phyloP scores from a whole-genome alignment of 345 rosid genomes.

The Angophora floribunda region DNA sequence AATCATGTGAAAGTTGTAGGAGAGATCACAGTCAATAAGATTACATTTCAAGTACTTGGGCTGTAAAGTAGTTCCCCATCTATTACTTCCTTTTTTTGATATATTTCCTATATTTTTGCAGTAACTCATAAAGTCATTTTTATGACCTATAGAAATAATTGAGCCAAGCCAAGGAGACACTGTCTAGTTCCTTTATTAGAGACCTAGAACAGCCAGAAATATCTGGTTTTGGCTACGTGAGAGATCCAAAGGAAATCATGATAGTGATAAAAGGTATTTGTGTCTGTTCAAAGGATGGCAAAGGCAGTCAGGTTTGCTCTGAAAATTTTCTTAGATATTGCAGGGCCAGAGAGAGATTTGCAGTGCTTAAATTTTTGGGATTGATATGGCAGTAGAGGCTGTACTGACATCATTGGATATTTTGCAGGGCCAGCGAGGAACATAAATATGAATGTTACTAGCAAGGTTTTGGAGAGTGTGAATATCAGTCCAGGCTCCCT shows the following conservation, averaged over 20 bases:
- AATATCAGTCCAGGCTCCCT: neutral
- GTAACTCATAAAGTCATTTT: neutral
- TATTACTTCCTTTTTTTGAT: neutral
- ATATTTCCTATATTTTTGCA: neutral
- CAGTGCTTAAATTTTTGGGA: neutral
- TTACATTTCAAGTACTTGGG: neutral
- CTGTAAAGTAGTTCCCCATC: neutral
- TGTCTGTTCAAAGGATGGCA: neutral
- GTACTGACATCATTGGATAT: neutral
- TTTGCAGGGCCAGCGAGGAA: neutral
- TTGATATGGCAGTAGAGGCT: neutral
- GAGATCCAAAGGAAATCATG: neutral
- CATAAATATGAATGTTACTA: neutral
- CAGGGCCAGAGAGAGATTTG: neutral
- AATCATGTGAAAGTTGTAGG: neutral
- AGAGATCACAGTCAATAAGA: neutral
- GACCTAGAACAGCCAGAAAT: neutral
- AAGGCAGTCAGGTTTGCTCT: neutral
- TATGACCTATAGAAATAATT: neutral
- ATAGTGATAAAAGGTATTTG: neutral
- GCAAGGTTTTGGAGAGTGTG: neutral
- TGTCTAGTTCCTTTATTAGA: neutral
- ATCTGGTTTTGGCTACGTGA: neutral
- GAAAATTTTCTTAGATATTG: neutral
- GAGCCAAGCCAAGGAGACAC: neutral